Conservation (phyloP, 768 basidiomycete genomes). For the Suillus tomentosus region DNA sequence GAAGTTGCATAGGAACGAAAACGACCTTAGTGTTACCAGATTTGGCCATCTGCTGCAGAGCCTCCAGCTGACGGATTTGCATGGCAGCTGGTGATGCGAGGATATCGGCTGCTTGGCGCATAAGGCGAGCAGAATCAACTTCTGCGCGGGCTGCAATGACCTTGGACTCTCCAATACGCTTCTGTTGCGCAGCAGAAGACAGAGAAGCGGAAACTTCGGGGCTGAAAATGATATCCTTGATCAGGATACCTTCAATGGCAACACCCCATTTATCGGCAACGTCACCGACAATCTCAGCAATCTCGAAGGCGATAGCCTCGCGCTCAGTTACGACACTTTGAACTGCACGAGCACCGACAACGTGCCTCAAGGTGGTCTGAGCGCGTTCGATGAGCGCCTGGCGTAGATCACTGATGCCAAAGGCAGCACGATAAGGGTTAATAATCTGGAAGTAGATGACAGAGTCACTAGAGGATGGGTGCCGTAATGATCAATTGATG, state of each 20-base stretch:
- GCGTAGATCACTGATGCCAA: constrained; percentile 89
- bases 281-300: constrained; percentile 93
- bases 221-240: constrained; percentile 94
- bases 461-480: constrained; percentile 60
- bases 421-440: constrained; percentile 91
- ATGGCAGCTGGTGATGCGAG: constrained; percentile 93
- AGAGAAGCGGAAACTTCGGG: constrained; percentile 87
- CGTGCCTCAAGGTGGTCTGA: constrained; percentile 95
- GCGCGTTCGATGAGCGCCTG: constrained; percentile 83
- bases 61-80: constrained; percentile 97
- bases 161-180: constrained; percentile 95
- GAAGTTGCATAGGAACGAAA: constrained; percentile 92
- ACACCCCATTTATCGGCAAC: constrained; percentile 97
- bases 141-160: constrained; percentile 95
- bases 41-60: constrained; percentile 94
- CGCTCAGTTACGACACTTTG: constrained; percentile 96
- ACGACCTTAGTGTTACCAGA: constrained; percentile 87
- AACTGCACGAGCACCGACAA: constrained; percentile 93
- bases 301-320: constrained; percentile 94
- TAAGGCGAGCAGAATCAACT: constrained; percentile 91
- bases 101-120: constrained; percentile 97
- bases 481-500: constrained; percentile 15
- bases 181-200: constrained; percentile 95
- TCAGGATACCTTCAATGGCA: constrained; percentile 92
- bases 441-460: constrained; percentile 92